phyloP scores from a whole-genome alignment of 345 rosid genomes.

The Arabis alpina region DNA sequence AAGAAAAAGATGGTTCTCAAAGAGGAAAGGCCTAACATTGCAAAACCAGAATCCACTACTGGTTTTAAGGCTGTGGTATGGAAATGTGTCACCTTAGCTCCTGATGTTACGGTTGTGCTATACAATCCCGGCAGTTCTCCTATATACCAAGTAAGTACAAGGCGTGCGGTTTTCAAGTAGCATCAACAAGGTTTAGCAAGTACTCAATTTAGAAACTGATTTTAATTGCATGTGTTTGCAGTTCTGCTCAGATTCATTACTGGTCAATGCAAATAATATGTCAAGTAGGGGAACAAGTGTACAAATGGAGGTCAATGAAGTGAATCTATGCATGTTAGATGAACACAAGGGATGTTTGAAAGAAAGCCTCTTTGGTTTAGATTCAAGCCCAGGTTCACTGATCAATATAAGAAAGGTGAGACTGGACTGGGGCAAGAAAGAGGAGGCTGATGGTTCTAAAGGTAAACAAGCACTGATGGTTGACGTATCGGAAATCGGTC shows the following conservation, averaged over 20 bases:
- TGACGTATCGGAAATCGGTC: conserved; percentile 79
- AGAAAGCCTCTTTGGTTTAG: conserved; percentile 80
- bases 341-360: conserved; percentile 78
- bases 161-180: neutral
- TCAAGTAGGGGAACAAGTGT: conserved; percentile 71
- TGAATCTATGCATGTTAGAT: conserved; percentile 80
- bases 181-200: conserved; percentile 18
- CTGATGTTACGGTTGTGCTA: conserved; percentile 73
- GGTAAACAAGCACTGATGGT: conserved; percentile 66
- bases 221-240: conserved; percentile 33
- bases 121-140: conserved; percentile 60
- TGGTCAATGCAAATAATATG: conserved; percentile 75
- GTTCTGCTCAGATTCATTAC: conserved; percentile 87
- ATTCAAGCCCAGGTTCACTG: conserved; percentile 73
- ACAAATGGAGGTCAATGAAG: conserved; percentile 85
- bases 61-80: conserved; percentile 69
- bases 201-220: neutral
- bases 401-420: conserved; percentile 73
- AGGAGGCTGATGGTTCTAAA: conserved; percentile 57
- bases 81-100: conserved; percentile 84
- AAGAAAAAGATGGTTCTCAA: conserved; percentile 75
- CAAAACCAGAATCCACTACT: conserved; percentile 53
- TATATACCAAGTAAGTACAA: conserved; percentile 74
- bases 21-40: conserved; percentile 53
- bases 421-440: conserved; percentile 79